phyloP scores from a whole-genome alignment of 2,329 filamentous ascomycete species.

The Westerdykella sp. region DNA sequence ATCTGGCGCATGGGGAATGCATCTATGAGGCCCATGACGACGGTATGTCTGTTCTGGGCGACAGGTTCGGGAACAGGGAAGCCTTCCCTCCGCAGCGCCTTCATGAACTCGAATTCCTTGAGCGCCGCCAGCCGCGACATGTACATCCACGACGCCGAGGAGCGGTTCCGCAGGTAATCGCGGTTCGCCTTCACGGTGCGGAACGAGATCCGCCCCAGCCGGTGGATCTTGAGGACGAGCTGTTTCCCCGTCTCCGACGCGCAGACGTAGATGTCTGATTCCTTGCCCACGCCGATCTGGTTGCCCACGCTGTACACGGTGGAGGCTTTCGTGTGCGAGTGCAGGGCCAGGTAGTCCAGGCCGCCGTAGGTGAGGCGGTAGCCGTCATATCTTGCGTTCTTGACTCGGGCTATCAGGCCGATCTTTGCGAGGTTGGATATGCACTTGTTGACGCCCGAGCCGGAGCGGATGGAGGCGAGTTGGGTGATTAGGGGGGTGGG shows the following conservation, averaged over 20 bases:
- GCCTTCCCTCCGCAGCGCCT: conserved; percentile 71
- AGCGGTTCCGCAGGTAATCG: conserved; percentile 82
- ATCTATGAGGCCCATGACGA: conserved; percentile 92
- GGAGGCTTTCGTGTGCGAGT: conserved; percentile 74
- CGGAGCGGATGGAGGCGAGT: conserved; percentile 66
- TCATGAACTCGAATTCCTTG: conserved; percentile 95
- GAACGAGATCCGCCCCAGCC: conserved; percentile 92
- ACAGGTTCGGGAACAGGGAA: conserved; percentile 87
- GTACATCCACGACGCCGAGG: conserved; percentile 93
- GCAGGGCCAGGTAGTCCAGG: conserved; percentile 92
- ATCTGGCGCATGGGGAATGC: conserved; percentile 89
- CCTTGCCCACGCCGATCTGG: conserved; percentile 93
- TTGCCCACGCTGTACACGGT: conserved; percentile 87
- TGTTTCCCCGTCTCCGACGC: conserved; percentile 72
- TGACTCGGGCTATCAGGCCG: conserved; percentile 83
- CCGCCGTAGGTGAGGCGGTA: conserved; percentile 96
- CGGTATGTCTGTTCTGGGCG: conserved; percentile 85
- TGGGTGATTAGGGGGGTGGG: conserved; percentile 84
- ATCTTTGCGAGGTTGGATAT: conserved; percentile 91
- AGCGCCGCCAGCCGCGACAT: conserved; percentile 86
- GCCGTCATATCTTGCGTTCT: conserved; percentile 95
- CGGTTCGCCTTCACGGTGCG: conserved; percentile 92
- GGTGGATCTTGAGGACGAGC: conserved; percentile 88
- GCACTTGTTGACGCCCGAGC: conserved; percentile 71
- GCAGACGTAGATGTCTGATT: conserved; percentile 94